Evolutionary conservation across 1,284 basidiomycete genomes (phyloP), one percentile per base, ranked within the genome.

Genomic region (Apiotrichum brassicae): DNA sequence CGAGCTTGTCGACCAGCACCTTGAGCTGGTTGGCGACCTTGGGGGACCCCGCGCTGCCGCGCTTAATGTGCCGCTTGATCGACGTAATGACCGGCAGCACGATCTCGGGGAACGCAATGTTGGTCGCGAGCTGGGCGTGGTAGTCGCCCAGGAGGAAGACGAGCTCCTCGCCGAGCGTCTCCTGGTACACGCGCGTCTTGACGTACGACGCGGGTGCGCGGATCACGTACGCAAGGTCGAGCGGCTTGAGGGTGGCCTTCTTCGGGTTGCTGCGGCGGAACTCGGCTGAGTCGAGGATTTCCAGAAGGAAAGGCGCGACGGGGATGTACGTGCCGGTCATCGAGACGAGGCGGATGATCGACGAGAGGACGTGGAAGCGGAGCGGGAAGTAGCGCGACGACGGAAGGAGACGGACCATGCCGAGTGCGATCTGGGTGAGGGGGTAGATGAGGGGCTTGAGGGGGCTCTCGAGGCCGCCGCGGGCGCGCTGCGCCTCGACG

Each of bases 71-170:
- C 73, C 72, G 82, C 81, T 81, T 81, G 49, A 93, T 76, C 4
- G 79, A 76, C 11, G 86, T 79, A n/a, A 84, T 75, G 33, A 93
- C 76, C 2, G 94, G 91, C n/a, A 97, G 81, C 13, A 84, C 79
- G 46, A 95, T 77, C 74, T 99, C 95, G 2, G 94, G 94, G 76
- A 97, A 97, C 0, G 89, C 89, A 49, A 97, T 84, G 69, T 86
- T 87, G 1, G 56, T 76, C 68, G 76, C 64, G 76, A 87, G 53
- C 73, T 75, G 48, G 79, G 79, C 70, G 53, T 76, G 75, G 81
- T 87, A 91, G 71, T 94, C 88, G 11, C 84, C 83, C 36, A 97
- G 77, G 18, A 91, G 73, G 71, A 81, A 91, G 6, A 79, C 71
- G 18, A 84, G 77, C 71, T 97, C 95, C 50, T 97, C 91, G 2